These are phyloP conservation scores for Scytalidium sp. DNA, from an alignment of 2,329 filamentous ascomycete genomes.

Conservation along the genomic window DNA sequence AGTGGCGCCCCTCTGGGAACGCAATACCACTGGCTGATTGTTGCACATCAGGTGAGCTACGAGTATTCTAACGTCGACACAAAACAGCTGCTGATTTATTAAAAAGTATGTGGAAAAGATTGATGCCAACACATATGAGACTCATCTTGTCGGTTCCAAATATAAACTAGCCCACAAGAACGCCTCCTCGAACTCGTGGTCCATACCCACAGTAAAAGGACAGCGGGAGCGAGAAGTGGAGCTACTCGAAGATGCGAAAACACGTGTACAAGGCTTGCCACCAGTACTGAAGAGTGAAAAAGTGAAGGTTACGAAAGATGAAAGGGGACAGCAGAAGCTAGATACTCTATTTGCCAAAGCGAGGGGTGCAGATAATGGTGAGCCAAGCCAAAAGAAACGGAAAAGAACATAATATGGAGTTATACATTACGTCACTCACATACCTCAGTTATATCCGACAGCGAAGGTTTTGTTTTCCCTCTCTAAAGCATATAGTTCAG, in stretches of 20 bases:
- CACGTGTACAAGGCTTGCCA: slow-evolving; percentile 28
- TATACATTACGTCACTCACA: too few relatives aligned
- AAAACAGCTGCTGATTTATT: neutral
- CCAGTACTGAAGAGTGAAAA: slow-evolving; percentile 31
- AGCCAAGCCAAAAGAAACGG: neutral
- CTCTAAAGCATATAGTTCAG: too few relatives aligned
- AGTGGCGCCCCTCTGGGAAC: slow-evolving; percentile 32
- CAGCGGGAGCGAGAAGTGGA: slow-evolving; percentile 31
- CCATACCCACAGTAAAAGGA: slow-evolving; percentile 30
- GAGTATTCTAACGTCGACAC: neutral
- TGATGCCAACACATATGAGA: slow-evolving; percentile 34
- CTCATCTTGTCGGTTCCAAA: slow-evolving; percentile 29
- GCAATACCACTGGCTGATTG: slow-evolving; percentile 18
- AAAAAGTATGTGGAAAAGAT: slow-evolving; percentile 30
- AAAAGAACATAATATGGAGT: too few relatives aligned
- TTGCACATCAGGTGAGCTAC: slow-evolving; percentile 19
- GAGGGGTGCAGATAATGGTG: neutral
- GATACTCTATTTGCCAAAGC: slow-evolving; percentile 1
- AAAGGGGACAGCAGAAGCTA: slow-evolving; percentile 3
- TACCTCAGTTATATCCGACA: too few relatives aligned
- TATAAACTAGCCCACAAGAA: slow-evolving; percentile 34
- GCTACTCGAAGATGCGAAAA: slow-evolving; percentile 30
- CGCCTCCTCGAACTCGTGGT: slow-evolving; percentile 27
- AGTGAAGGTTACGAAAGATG: slow-evolving; percentile 18
- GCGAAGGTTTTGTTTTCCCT: too few relatives aligned